Conservation (phyloP, 257 asterid genomes). For the Solanum virginianum region DNA sequence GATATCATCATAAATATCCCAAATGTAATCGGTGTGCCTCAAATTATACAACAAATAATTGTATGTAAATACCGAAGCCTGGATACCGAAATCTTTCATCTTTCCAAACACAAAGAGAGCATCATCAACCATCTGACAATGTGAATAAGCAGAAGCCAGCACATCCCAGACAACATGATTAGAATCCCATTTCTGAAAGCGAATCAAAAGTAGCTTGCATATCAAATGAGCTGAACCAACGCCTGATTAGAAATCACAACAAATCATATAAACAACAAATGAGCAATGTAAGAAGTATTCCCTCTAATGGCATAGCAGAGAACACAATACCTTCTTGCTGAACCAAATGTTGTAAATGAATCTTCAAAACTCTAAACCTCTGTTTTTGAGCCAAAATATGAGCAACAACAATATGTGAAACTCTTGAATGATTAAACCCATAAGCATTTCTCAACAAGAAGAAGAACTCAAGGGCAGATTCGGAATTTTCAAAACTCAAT, state of each 20-base stretch:
- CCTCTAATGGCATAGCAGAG: background rate
- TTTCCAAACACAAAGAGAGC: slow-evolving; percentile 44
- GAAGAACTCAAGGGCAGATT: slow-evolving; percentile 53
- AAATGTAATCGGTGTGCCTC: slow-evolving; percentile 36
- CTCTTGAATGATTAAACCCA: slow-evolving; percentile 35
- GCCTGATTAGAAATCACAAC: slow-evolving; percentile 52
- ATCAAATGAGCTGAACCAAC: slow-evolving; percentile 59
- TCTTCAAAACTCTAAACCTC: slow-evolving; percentile 35
- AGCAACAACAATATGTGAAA: slow-evolving; percentile 30
- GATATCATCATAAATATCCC: slow-evolving; percentile 43
- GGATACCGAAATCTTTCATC: slow-evolving; percentile 54
- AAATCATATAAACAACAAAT: slow-evolving; percentile 35
- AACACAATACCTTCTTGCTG: background rate
- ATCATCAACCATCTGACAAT: slow-evolving; percentile 49
- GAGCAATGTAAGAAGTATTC: slow-evolving; percentile 10
- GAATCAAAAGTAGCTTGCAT: slow-evolving; percentile 45
- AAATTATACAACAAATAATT: slow-evolving; percentile 53
- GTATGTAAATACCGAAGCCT: slow-evolving; percentile 46
- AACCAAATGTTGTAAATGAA: slow-evolving; percentile 41
- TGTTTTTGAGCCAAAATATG: slow-evolving; percentile 50
- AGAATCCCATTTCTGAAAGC: slow-evolving; percentile 36
- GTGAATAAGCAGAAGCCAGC: slow-evolving; percentile 52
- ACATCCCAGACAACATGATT: slow-evolving; percentile 55
- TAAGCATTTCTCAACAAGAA: slow-evolving; percentile 42
- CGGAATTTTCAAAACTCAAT: slow-evolving; percentile 14